These are phyloP conservation scores for Alliaria petiolata DNA, from an alignment of 345 rosid genomes.

Conservation along the genomic window DNA sequence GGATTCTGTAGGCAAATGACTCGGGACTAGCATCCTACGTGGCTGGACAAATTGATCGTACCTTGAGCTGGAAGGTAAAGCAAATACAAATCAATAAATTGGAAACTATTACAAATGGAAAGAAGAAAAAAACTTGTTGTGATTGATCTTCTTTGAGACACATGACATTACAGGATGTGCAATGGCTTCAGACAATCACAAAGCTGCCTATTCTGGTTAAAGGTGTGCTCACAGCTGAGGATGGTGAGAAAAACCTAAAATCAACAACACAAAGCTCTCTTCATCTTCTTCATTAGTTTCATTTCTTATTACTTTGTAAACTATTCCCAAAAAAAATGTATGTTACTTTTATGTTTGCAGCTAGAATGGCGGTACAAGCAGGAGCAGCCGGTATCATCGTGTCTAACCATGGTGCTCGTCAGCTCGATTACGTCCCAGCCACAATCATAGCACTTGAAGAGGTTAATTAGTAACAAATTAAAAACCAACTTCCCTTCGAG, in stretches of 20 bases:
- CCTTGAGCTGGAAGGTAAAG: constrained; percentile 84
- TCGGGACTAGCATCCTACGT: constrained; percentile 88
- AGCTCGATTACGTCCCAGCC: constrained; percentile 64
- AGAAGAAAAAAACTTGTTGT: neutral
- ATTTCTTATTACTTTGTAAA: neutral
- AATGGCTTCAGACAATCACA: constrained; percentile 82
- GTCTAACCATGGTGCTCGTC: constrained; percentile 86
- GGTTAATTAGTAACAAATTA: constrained; percentile 28
- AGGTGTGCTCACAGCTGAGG: constrained; percentile 81
- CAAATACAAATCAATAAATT: neutral
- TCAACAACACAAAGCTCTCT: neutral
- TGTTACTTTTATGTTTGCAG: constrained; percentile 31
- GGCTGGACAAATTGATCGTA: constrained; percentile 70
- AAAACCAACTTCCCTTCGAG: neutral
- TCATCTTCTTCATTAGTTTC: neutral
- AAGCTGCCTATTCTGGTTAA: constrained; percentile 72
- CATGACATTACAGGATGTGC: constrained; percentile 48
- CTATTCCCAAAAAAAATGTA: neutral
- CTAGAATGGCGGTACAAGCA: constrained; percentile 53
- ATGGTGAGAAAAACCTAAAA: constrained; percentile 41
- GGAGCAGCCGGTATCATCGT: constrained; percentile 85
- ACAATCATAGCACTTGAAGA: constrained; percentile 80
- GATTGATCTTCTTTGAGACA: neutral
- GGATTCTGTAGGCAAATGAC: constrained; percentile 47
- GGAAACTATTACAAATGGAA: neutral